Base-by-base conservation (phyloP, 257 asterid species). In the Solanum medicagineum region DNA sequence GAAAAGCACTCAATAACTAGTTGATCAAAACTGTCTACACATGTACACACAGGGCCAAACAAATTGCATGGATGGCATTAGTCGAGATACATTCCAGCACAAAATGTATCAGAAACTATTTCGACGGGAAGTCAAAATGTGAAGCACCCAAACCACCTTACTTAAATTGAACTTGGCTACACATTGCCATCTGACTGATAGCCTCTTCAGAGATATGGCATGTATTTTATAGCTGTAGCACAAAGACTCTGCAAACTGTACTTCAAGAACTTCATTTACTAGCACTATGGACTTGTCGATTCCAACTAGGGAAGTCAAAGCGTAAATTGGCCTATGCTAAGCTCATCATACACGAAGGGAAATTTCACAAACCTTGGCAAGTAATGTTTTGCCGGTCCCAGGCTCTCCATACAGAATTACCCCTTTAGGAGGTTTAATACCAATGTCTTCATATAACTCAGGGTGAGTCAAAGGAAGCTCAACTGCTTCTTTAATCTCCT, bases 351-450 rank as follows among this genome's bases (percentile, higher is more conserved):
- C 49, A 53, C 65, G 20, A n/a, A 16, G 13, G 45, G 49, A 1
- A 79, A 53, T 53, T 79, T 79, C 49, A 79, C 93, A 81, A 32
- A 96, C 99, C 99, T 96, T 96, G 16, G 99, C 99, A 63, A 96
- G 98, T 83, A 96, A 91, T 44, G 99, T 94, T 86, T 96, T 96
- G 62, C 99, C 99, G 40, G 99, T 96, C 29, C 99, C 99, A 84
- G 99, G 99, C 88, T 96, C 99, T 82, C 99, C 99, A 84, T 95
- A 95, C 49, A 95, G 95, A 77, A 95, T 95, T 86, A 95, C 98
- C 81, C 98, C 98, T 88, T 95, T 95, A 49, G 98, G 98, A 63
- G 98, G 98, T 85, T 91, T 95, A 57, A 94, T 94, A 80, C 98
- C 97, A 87, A 95, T 92, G 73, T 92, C 94, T 89, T 95, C 97